These are phyloP conservation scores for Camillea tinctor DNA, from an alignment of 2,329 filamentous ascomycete species.

Conservation along the genomic window DNA sequence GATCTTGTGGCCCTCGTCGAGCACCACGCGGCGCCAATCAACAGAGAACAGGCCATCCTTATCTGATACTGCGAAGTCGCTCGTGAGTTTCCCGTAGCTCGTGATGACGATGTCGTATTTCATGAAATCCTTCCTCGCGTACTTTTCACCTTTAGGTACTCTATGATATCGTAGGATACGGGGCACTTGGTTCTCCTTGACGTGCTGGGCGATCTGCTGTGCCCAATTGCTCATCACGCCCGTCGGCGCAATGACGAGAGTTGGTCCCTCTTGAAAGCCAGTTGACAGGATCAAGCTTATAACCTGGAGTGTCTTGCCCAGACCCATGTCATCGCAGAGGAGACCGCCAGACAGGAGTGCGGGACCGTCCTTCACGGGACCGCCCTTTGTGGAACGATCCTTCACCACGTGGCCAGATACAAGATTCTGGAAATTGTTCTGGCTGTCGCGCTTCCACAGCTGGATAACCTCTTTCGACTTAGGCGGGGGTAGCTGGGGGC, in stretches of 20 bases:
- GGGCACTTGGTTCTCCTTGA: conserved; percentile 61
- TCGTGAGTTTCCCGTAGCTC: conserved; percentile 74
- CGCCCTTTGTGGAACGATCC: conserved; percentile 52
- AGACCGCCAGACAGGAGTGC: conserved; percentile 76
- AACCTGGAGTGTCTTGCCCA: conserved; percentile 85
- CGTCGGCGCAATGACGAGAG: conserved; percentile 78
- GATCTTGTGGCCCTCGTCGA: conserved; percentile 83
- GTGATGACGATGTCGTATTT: conserved; percentile 77
- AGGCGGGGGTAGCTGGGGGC: conserved; percentile 59
- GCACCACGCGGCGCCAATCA: conserved; percentile 74
- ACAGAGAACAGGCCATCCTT: conserved; percentile 46
- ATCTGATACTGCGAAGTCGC: conserved; percentile 56
- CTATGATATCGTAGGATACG: conserved; percentile 76
- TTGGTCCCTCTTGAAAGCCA: conserved; percentile 55
- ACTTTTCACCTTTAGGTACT: conserved; percentile 45
- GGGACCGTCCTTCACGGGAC: conserved; percentile 53
- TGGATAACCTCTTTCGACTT: conserved; percentile 66
- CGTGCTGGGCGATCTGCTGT: conserved; percentile 72
- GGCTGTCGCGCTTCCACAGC: conserved; percentile 66
- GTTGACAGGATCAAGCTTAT: conserved; percentile 71
- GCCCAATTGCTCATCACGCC: conserved; percentile 91
- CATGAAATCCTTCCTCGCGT: conserved; percentile 54
- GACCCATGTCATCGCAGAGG: conserved; percentile 87
- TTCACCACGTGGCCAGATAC: conserved; percentile 67
- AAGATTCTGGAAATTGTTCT: conserved; percentile 59